Percentiles rank a stretch among this genome's conserved stretches.
phyloP scores from a whole-genome alignment of 805 yeast genomes.

The Ogataea neopini region DNA sequence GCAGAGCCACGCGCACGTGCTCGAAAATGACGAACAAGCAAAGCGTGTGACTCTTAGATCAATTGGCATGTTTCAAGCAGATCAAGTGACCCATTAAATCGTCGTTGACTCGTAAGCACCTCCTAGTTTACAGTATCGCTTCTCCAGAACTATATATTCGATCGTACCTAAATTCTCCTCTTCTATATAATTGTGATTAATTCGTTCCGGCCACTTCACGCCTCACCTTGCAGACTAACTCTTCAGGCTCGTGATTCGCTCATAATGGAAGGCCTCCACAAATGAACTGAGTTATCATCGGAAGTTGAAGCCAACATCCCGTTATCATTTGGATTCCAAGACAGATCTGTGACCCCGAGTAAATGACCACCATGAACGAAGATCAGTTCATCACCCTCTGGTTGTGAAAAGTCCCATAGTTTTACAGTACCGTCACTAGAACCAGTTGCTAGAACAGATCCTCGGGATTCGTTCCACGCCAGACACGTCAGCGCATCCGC shows the following conservation, averaged over 20 bases:
- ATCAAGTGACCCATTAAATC: no score
- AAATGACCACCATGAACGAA: conserved; percentile 87
- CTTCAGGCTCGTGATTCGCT: no score
- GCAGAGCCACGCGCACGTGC: conserved; percentile 2
- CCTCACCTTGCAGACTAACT: no score
- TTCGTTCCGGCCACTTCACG: no score
- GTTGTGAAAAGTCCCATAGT: conserved; percentile 53
- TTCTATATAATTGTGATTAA: no score
- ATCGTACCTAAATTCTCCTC: no score
- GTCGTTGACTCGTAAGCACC: no score
- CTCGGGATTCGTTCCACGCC: conserved; percentile 68
- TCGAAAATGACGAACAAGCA: no score
- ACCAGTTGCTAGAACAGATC: conserved; percentile 61
- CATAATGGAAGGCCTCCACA: conserved; percentile 84
- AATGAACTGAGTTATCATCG: conserved; percentile 83
- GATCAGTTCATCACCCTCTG: conserved; percentile 31
- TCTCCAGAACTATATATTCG: no score
- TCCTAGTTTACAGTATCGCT: no score
- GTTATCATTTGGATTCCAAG: conserved; percentile 76
- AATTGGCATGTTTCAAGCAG: no score
- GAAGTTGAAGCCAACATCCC: conserved; percentile 76
- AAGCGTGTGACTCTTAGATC: no score
- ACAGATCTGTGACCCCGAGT: conserved; percentile 80
- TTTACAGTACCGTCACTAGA: conserved; percentile 65
- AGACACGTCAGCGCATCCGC: conserved; percentile 59